phyloP scores from a whole-genome alignment of 2,329 filamentous ascomycete species.

The Magnaporthales sp. region DNA sequence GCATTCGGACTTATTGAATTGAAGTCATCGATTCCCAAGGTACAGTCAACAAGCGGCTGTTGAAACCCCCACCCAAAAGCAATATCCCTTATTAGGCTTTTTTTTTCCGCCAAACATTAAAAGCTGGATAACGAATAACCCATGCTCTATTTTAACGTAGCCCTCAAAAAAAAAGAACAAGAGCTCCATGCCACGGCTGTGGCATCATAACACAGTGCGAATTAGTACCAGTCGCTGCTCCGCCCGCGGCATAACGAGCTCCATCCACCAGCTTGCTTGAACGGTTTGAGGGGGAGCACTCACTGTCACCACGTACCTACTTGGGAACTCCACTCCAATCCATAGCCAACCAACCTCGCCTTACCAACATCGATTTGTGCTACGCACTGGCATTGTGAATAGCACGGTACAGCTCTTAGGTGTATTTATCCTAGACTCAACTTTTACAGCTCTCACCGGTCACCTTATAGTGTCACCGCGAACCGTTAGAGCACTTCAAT shows the following conservation, averaged over 20 bases:
- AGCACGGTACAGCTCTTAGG: not conserved
- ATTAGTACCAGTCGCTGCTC: not conserved
- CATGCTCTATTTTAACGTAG: too few relatives aligned
- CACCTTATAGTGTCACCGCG: not conserved
- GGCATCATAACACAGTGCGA: not conserved
- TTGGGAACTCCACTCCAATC: not conserved
- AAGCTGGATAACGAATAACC: too few relatives aligned
- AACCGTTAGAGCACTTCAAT: not conserved
- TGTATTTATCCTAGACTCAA: not conserved
- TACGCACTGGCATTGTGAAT: not conserved
- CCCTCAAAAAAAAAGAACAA: too few relatives aligned
- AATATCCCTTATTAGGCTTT: not conserved
- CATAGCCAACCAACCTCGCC: not conserved
- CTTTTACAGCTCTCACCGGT: not conserved
- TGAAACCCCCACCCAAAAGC: not conserved
- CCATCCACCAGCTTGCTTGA: not conserved
- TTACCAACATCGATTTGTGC: not conserved
- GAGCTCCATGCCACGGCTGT: too few relatives aligned
- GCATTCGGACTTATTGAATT: not conserved
- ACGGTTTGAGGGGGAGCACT: not conserved
- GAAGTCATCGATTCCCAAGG: not conserved
- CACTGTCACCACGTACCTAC: not conserved
- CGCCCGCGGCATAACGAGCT: not conserved
- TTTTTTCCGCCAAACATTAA: not conserved
- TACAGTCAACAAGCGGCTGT: not conserved